phyloP scores from a whole-genome alignment of 1,284 basidiomycete genomes.

The Tylopilus sp. region DNA sequence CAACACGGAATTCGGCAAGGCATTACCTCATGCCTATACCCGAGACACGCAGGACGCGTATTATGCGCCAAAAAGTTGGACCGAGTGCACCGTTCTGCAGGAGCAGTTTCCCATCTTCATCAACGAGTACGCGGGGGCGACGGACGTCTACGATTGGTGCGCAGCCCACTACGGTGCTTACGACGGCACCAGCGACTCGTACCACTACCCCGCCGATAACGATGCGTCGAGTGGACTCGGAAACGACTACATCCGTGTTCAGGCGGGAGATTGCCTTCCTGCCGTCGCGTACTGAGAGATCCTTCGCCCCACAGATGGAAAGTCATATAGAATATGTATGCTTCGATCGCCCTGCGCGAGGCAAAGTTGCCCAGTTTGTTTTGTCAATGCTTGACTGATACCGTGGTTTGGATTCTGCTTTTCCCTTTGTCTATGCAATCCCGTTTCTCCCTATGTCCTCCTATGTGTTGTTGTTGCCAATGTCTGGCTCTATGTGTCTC shows the following conservation, averaged over 20 bases:
- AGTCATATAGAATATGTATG: constrained; percentile 7
- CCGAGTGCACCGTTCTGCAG: constrained; percentile 19
- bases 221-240: constrained; percentile 14
- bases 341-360: neutral
- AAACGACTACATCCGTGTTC: constrained; percentile 17
- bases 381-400: constrained; percentile 4
- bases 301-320: neutral
- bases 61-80: constrained; percentile 26
- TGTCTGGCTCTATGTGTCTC: constrained; percentile 3
- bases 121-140: constrained; percentile 24
- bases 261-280: constrained; percentile 20
- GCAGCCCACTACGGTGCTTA: constrained; percentile 14
- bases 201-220: constrained; percentile 11
- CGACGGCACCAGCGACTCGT: constrained; percentile 7
- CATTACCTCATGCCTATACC: constrained; percentile 13
- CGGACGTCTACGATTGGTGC: constrained; percentile 26
- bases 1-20: constrained; percentile 18
- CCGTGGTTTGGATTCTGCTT: neutral
- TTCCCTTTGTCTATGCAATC: constrained; percentile 7
- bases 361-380: neutral
- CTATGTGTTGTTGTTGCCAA: neutral
- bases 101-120: constrained; percentile 31
- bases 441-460: constrained; percentile 8
- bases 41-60: constrained; percentile 21
- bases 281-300: constrained; percentile 22